Percentiles rank a stretch among this genome's conserved stretches.
Evolutionary conservation across 768 basidiomycete species (phyloP).

Genomic region (Lactifluus volemus): DNA sequence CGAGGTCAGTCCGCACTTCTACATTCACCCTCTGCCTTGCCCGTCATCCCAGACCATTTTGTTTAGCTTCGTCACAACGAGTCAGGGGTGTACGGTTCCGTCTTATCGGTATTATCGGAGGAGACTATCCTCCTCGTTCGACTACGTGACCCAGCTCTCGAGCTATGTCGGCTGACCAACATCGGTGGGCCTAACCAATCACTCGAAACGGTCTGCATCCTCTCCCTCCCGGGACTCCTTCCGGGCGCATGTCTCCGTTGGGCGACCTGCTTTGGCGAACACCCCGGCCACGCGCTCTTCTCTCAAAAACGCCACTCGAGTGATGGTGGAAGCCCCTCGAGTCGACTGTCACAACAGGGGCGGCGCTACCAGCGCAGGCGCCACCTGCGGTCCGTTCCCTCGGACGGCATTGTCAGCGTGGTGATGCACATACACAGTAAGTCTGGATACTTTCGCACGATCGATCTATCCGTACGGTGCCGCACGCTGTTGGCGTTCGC

Average conservation of each 20-base stretch:
- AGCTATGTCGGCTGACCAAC: conserved; percentile 2
- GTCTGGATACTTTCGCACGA: not conserved
- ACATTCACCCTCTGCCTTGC: too few relatives aligned
- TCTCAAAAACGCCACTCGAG: not conserved
- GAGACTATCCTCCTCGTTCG: conserved; percentile 6
- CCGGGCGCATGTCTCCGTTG: not conserved
- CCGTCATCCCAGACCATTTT: not conserved
- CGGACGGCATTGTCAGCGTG: conserved; percentile 10
- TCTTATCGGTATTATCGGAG: conserved; percentile 1
- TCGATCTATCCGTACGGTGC: conserved; percentile 6
- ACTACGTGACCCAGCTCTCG: conserved; percentile 5
- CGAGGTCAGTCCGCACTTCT: not conserved
- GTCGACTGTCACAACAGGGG: not conserved
- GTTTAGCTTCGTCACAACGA: not conserved
- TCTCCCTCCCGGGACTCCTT: not conserved
- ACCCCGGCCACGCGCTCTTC: conserved; percentile 10
- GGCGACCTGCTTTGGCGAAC: conserved; percentile 11
- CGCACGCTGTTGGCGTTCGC: not conserved
- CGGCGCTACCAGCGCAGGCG: not conserved
- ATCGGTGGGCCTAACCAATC: not conserved
- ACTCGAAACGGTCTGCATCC: conserved; percentile 5
- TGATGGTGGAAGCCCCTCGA: not conserved
- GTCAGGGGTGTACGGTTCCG: conserved; percentile 7
- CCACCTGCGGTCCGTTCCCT: not conserved
- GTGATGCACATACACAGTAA: conserved; percentile 3